phyloP scores from a whole-genome alignment of 202 grass and related monocot genomes.

The Dendrocalamus latiflorus region DNA sequence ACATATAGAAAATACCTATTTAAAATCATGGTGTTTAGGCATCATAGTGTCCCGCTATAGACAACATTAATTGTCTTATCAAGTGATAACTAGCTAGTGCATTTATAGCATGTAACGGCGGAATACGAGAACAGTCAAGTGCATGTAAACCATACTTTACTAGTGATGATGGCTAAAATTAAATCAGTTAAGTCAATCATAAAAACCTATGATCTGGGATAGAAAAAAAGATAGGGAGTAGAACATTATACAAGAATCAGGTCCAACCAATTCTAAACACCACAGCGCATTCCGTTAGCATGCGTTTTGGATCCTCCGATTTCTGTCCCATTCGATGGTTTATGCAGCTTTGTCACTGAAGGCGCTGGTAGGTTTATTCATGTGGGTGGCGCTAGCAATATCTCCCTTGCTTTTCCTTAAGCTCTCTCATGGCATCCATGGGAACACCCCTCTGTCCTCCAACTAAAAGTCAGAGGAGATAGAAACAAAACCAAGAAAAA shows the following conservation, averaged over 20 bases:
- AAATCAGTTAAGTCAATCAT: too few species aligned
- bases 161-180: neutral
- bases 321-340: constrained; percentile 1
- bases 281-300: neutral
- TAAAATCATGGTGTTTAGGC: too few species aligned
- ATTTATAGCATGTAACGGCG: too few species aligned
- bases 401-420: constrained; percentile 25
- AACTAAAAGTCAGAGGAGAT: constrained; percentile 41
- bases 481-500: constrained; percentile 34
- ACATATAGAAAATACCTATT: too few species aligned
- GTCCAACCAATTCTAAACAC: neutral
- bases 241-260: neutral
- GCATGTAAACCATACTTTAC: too few species aligned
- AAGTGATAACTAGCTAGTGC: too few species aligned
- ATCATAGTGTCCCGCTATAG: too few species aligned
- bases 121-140: too few species aligned
- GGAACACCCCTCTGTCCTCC: constrained; percentile 21
- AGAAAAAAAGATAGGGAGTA: neutral
- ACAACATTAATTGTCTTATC: too few species aligned
- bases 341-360: neutral
- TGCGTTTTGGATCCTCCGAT: constrained; percentile 6
- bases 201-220: neutral
- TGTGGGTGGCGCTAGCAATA: constrained; percentile 43
- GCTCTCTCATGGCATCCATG: constrained; percentile 41
- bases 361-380: constrained; percentile 24